Base-by-base conservation (phyloP, 805 yeast genomes). In the Candida andamanensis region DNA sequence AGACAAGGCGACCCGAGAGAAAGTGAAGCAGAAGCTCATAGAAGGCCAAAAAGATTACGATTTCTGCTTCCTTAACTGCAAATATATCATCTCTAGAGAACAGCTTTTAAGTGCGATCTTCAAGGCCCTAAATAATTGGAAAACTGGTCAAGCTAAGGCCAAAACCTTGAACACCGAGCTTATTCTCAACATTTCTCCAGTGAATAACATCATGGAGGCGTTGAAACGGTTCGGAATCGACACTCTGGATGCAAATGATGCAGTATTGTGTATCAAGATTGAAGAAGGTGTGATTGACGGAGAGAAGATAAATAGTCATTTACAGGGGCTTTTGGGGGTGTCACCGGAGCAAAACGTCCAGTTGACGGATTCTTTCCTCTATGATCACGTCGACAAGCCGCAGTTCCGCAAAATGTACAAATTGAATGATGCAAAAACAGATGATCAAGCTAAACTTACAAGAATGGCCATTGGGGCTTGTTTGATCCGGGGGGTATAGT, bases 181-280 rank as follows among this genome's bases (percentile, higher is more conserved):
- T 24, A 71, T 84, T 15, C 73, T 79, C 47, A 73, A 78, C 36
- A 58, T 85, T 37, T 75, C 87, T 1, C 85, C 90, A 2, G 69
- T 76, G 6, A 78, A 76, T 44, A 83, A 81, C 49, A 78, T 80
- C 24, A 69, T 74, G 62, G 92, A 85, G 37, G 80, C 86, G 1
- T 62, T 85, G 40, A 74, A 69, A 41, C 66, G 72, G 44, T 82
- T 83, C 56, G 95, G 95, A 8, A 66, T 85, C 12, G 73, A 76
- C 32, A 71, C 68, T 19, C 58, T 60, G 3, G 26, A 28, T 17
- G 35, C 28, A 11, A 55, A 75, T 3, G 48, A 47, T 0, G 60
- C 63, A 16, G 35, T 83, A 5, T 48, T 81, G 4, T 75, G 70
- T 8, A 49, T 82, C n/a, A 74, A 74, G 39, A 63, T 80, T 2